phyloP scores from a whole-genome alignment of 345 rosid genomes.

The Salix brachista region DNA sequence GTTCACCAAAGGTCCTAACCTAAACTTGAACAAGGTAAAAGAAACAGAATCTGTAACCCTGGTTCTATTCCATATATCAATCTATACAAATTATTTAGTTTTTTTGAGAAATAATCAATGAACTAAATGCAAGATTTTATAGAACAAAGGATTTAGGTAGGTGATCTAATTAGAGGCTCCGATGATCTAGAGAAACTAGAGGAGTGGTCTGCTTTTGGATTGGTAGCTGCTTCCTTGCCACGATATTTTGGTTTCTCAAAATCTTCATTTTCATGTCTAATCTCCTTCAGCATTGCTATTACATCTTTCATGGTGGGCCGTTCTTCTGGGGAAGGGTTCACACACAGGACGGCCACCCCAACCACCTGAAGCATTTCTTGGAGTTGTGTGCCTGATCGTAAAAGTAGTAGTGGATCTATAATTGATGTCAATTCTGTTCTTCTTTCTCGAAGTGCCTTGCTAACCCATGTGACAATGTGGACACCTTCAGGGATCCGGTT shows the following conservation, averaged over 20 bases:
- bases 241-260: slow-evolving; percentile 35
- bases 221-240: slow-evolving; percentile 21
- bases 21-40: slow-evolving; percentile 12
- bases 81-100: slow-evolving; percentile 34
- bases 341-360: slow-evolving; percentile 65
- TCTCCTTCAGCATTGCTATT: slow-evolving; percentile 57
- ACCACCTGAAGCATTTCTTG: slow-evolving; percentile 69
- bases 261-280: slow-evolving; percentile 52
- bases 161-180: slow-evolving; percentile 53
- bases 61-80: slow-evolving; percentile 17
- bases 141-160: slow-evolving; percentile 22
- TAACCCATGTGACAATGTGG: slow-evolving; percentile 65
- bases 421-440: slow-evolving; percentile 45
- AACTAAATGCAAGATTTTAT: slow-evolving; percentile 11
- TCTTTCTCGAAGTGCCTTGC: slow-evolving; percentile 41
- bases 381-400: slow-evolving; percentile 49
- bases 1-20: background rate
- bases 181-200: slow-evolving; percentile 66
- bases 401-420: slow-evolving; percentile 47
- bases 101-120: slow-evolving; percentile 17
- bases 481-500: slow-evolving; percentile 44
- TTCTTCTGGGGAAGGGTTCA: slow-evolving; percentile 50
- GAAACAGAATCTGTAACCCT: slow-evolving; percentile 9
- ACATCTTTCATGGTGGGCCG: slow-evolving; percentile 72
- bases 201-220: slow-evolving; percentile 43